Evolutionary conservation across 2,329 filamentous ascomycete species (phyloP).

Genomic region (Atkinsonella texensis): DNA sequence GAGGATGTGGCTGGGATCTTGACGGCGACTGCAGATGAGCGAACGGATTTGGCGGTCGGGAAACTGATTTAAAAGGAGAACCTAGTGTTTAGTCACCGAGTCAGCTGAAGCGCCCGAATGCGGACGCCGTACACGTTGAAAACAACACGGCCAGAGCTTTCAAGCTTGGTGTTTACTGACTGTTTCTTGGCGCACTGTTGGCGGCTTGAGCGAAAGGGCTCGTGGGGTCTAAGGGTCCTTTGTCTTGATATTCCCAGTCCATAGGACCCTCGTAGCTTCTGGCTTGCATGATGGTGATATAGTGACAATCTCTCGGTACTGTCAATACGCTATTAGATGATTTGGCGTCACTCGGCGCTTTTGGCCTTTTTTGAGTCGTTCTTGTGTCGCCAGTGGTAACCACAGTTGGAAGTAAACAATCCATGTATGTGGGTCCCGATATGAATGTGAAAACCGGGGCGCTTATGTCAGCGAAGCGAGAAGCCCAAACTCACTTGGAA

Average conservation of each 20-base stretch:
- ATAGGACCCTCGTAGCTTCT: slow-evolving; percentile 49
- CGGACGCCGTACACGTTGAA: too few species aligned
- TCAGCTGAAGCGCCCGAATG: slow-evolving; percentile 9
- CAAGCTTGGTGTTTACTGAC: slow-evolving; percentile 22
- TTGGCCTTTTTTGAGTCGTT: slow-evolving; percentile 1
- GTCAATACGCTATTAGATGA: background rate
- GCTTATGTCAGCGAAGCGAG: slow-evolving; percentile 19
- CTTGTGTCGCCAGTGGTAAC: slow-evolving; percentile 16
- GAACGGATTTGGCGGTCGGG: slow-evolving; percentile 23
- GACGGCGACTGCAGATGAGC: slow-evolving; percentile 25
- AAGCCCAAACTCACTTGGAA: background rate
- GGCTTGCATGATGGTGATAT: slow-evolving; percentile 31
- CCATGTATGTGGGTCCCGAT: slow-evolving; percentile 3
- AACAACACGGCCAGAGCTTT: background rate
- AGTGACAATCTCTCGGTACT: background rate
- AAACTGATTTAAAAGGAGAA: slow-evolving; percentile 24
- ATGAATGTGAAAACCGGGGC: background rate
- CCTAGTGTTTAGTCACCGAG: slow-evolving; percentile 20
- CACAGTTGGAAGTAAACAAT: slow-evolving; percentile 22
- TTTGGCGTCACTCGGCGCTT: background rate
- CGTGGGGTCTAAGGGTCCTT: slow-evolving; percentile 45
- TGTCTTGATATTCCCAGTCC: slow-evolving; percentile 54
- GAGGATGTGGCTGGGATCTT: slow-evolving; percentile 26
- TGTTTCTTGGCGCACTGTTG: slow-evolving; percentile 26
- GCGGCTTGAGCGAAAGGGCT: slow-evolving; percentile 49